Conservation (phyloP, 2,329 filamentous ascomycete species). For the Biscogniauxia mediterranea region DNA sequence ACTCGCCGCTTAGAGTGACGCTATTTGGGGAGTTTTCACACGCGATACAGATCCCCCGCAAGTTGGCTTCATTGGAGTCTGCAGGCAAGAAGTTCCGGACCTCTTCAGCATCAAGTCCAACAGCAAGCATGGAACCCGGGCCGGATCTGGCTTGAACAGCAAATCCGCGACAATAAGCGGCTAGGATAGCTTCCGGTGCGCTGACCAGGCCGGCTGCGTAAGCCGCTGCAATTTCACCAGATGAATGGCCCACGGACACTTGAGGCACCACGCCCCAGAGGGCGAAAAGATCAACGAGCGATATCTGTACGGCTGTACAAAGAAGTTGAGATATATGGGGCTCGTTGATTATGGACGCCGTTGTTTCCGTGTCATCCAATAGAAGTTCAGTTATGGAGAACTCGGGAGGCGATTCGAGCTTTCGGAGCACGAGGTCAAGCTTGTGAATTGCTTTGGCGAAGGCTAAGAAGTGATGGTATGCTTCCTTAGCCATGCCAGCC, state of each 20-base stretch:
- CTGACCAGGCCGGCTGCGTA: conserved; percentile 33
- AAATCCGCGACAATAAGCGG: conserved; percentile 26
- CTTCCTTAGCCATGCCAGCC: conserved; percentile 6
- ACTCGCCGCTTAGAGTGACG: conserved; percentile 48
- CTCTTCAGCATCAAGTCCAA: conserved; percentile 27
- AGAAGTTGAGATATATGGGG: conserved; percentile 33
- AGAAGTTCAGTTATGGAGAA: conserved; percentile 15
- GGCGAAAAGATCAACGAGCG: conserved; percentile 40
- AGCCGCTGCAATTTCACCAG: conserved; percentile 45
- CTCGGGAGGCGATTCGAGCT: conserved; percentile 6
- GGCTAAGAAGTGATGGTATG: conserved; percentile 1
- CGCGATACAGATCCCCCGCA: conserved; percentile 33
- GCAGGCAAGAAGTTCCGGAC: conserved; percentile 18
- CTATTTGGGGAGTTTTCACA: conserved; percentile 44
- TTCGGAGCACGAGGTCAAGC: conserved; percentile 14
- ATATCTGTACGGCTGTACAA: conserved; percentile 45
- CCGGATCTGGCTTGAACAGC: conserved; percentile 13
- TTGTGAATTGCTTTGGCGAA: conserved; percentile 9
- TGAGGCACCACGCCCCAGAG: conserved; percentile 34
- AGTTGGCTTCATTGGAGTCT: conserved; percentile 32
- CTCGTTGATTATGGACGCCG: conserved; percentile 13
- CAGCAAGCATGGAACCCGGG: conserved; percentile 32
- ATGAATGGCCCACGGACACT: conserved; percentile 38
- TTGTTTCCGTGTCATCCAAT: conserved; percentile 2
- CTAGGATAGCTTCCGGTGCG: conserved; percentile 26